Evolutionary conservation across 2,329 filamentous ascomycete genomes (phyloP).

Genomic region (Apiospora hydei): DNA sequence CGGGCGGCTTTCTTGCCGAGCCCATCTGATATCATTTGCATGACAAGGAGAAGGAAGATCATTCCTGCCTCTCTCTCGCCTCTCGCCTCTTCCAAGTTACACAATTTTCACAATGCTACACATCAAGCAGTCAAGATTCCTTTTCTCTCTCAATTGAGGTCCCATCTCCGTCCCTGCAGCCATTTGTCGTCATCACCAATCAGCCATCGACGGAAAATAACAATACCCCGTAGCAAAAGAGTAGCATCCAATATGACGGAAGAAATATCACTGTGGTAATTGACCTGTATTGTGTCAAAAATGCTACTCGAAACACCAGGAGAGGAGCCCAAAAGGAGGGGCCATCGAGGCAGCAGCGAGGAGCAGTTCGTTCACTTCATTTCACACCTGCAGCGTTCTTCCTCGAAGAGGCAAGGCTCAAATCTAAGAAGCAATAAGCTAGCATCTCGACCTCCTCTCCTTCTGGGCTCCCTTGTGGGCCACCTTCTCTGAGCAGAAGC

Average conservation of each 20-base stretch:
- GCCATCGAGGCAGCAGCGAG: neutral
- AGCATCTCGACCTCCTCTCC: neutral
- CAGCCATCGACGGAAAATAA: neutral
- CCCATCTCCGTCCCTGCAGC: neutral
- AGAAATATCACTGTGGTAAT: neutral
- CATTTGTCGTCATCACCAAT: neutral
- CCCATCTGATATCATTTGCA: neutral
- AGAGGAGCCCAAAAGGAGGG: neutral
- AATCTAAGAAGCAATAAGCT: neutral
- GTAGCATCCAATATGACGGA: neutral
- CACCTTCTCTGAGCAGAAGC: too few species aligned
- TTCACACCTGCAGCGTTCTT: neutral
- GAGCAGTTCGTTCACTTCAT: neutral
- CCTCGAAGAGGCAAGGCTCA: neutral
- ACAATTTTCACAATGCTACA: too few species aligned
- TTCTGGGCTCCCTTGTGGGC: neutral
- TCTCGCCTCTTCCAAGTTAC: neutral
- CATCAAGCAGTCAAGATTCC: too few species aligned
- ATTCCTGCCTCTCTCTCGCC: too few species aligned
- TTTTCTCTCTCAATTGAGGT: too few species aligned
- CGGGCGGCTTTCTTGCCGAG: neutral
- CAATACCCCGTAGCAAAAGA: neutral
- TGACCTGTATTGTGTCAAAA: neutral
- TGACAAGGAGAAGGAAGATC: neutral
- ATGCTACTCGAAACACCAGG: slow-evolving; percentile 5